Evolutionary conservation across 2,329 filamentous ascomycete species (phyloP), one percentile per base, ranked within the genome.

Genomic region (Aspergillus candidus): DNA sequence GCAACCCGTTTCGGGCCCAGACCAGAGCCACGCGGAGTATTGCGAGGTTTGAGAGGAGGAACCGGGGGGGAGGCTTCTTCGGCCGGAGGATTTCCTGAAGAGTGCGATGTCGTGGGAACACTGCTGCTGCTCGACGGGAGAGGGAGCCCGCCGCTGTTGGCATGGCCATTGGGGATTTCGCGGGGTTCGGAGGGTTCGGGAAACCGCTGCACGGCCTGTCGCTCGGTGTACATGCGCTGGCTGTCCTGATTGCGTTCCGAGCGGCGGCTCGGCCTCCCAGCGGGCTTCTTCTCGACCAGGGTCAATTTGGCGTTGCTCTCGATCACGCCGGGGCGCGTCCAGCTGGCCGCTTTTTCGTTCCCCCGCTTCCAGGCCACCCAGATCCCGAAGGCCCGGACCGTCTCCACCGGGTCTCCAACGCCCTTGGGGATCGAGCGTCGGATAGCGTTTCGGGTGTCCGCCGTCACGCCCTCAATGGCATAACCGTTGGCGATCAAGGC

Each of bases 291-390:
- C 41, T 75, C 73, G 11, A 61, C 58, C 32, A 71, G 65, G 38
- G 71, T 73, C 42, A 74, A 67, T 46, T 70, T 70, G 32, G 63
- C 57, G 53, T 70, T 75, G 36, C 73, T 72, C 35, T 79, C 68
- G 12, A 74, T 69, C 36, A 72, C 72, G 51, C 80, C 77, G 2
- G 76, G 76, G 43, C 77, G 71, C 33, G 79, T 79, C 80, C 80
- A 84, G 35, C 74, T 69, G 27, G 80, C 78, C 38, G 80, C 76
- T 44, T 68, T 68, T 50, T 82, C 79, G 55, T 83, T 82, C 10
- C 81, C 81, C 43, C 77, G 75, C 59, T 84, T 84, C 80, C 80
- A 84, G 3, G 80, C 78, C 45, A 78, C 74, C 81, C 81, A 84
- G 44, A 82, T 69, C 4, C 79, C 80, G 51, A 84, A 83, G 12